Evolutionary conservation across 2,329 filamentous ascomycete species (phyloP).

Genomic region (Xylaria sp.): DNA sequence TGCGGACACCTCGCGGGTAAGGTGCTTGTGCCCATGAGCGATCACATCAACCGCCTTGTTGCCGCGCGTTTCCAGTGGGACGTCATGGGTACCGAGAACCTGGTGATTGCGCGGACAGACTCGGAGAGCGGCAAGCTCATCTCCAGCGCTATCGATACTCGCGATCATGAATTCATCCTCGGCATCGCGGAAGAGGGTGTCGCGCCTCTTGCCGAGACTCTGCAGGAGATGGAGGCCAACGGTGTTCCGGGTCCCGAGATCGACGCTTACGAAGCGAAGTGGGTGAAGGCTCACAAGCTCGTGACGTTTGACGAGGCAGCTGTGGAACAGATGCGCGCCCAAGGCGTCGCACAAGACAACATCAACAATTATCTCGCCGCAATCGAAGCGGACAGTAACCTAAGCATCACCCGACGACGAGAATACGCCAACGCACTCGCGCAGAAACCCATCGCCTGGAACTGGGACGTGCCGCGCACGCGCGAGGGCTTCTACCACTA

Average conservation of each 20-base stretch:
- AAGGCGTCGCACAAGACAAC: conserved; percentile 71
- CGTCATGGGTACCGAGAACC: conserved; percentile 94
- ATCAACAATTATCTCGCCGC: conserved; percentile 75
- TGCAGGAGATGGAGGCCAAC: conserved; percentile 87
- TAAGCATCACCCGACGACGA: conserved; percentile 82
- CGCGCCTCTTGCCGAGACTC: conserved; percentile 84
- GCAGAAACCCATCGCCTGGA: conserved; percentile 79
- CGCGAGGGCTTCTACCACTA: conserved; percentile 96
- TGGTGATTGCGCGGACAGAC: conserved; percentile 94
- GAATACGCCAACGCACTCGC: conserved; percentile 75
- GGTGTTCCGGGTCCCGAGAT: conserved; percentile 85
- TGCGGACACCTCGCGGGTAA: conserved; percentile 97
- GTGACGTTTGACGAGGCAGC: conserved; percentile 94
- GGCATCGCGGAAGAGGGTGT: conserved; percentile 80
- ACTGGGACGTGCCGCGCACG: conserved; percentile 91
- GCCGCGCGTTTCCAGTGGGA: conserved; percentile 98
- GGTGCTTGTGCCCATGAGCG: conserved; percentile 90
- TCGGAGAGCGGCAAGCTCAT: conserved; percentile 93
- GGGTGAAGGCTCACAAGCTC: conserved; percentile 87
- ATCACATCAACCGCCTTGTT: conserved; percentile 95
- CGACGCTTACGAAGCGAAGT: conserved; percentile 84
- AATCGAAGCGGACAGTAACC: conserved; percentile 72
- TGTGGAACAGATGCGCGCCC: conserved; percentile 74
- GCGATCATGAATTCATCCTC: conserved; percentile 97
- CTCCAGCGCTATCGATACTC: conserved; percentile 89